Evolutionary conservation across 192 early-diverging fungal species (phyloP), one percentile per base, ranked within the genome.

Genomic region (Podila clonocystis): DNA sequence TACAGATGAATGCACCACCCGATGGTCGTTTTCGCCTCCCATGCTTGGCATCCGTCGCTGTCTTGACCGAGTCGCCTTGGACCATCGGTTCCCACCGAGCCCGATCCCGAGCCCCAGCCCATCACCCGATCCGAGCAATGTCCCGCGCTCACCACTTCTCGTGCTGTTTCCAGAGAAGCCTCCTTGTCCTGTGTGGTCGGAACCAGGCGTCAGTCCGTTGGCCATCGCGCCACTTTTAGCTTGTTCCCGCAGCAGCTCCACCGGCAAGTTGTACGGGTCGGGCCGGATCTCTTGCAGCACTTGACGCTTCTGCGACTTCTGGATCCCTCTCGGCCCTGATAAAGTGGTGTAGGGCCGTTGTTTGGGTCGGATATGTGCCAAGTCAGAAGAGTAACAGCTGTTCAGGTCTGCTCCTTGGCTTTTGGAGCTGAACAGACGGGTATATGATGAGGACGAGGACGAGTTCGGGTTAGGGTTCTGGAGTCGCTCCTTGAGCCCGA

Each of bases 1-100:
- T 29, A 80, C 77, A 22, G 77, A 79, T 2, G 76, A 80, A 33
- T 73, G 77, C 22, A 73, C 68, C 65, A 80, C 66, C 15, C 70
- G 61, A 36, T 68, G 65, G 65, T 80, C 77, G 30, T 69, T 69
- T 63, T 80, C 77, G 34, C 66, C 63, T 26, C 77, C 77, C 52
- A 65, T 38, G 63, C 77, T 65, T 41, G 71, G 62, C 34, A 73
- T 65, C 28, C 77, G 70, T 29, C 67, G 59, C 26, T 80, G 70
- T 45, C 77, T 52, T 58, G 63, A 26, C 58, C 38, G 28, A 29
- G 24, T 9, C 55, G 24, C 11, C 22, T 59, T 58, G 65, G 34
- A 22, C 77, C 77, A 80, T 29, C 71, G 65, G 24, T 72, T 80
- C 1, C 77, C 77, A 8, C 77, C 70, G 8, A 73, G 52, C 0